Conservation (phyloP, 176 grass and related monocot species). For the Pharus latifolius region DNA sequence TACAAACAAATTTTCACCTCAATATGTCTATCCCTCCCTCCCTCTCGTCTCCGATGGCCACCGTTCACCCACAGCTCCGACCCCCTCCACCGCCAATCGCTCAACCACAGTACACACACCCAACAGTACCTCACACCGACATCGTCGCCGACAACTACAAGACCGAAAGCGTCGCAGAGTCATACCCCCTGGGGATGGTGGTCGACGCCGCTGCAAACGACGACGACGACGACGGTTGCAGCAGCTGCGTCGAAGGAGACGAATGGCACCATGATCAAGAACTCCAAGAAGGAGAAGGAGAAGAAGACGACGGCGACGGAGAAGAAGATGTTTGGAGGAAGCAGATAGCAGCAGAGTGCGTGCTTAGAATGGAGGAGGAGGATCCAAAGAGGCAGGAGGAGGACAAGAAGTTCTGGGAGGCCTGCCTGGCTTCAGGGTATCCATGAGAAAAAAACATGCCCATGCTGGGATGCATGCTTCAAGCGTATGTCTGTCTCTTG, state of each 20-base stretch:
- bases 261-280: neutral
- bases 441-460: neutral
- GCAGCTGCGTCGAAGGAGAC: conserved; percentile 37
- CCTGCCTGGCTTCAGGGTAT: conserved; percentile 71
- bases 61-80: neutral
- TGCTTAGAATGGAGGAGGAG: too few species aligned
- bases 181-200: neutral
- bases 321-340: conserved; percentile 14
- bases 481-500: too few species aligned
- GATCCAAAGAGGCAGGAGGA: neutral
- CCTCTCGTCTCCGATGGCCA: conserved; percentile 12
- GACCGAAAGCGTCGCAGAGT: conserved; percentile 56
- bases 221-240: conserved; percentile 24
- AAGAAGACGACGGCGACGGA: neutral
- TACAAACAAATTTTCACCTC: neutral
- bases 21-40: neutral
- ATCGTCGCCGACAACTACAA: neutral
- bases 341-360: neutral
- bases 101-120: neutral
- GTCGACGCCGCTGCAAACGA: neutral
- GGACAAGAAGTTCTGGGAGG: conserved; percentile 54
- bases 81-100: neutral
- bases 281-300: neutral
- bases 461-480: too few species aligned
- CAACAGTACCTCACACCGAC: neutral